Percentiles rank a stretch among this genome's conserved stretches.
These are phyloP conservation scores for Ustulina deusta DNA, from an alignment of 2,329 filamentous ascomycete genomes.

Conservation along the genomic window DNA sequence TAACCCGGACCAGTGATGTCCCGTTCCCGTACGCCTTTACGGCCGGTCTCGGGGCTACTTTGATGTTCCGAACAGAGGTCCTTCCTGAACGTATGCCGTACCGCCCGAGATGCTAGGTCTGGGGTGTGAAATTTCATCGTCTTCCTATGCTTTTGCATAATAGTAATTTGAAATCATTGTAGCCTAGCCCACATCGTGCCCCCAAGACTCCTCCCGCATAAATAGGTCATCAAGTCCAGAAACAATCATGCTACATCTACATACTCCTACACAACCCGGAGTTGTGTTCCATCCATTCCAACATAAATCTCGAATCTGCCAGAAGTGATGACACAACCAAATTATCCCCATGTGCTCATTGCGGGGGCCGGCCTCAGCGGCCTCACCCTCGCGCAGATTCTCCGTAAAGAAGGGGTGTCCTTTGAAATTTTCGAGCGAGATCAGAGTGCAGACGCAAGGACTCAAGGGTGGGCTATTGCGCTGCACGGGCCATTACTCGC, in stretches of 20 bases:
- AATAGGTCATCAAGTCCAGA: not conserved
- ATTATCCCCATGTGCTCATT: conserved; percentile 36
- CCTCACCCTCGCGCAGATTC: conserved; percentile 36
- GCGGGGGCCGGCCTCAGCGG: conserved; percentile 37
- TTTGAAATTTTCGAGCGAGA: conserved; percentile 40
- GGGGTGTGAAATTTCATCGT: not conserved
- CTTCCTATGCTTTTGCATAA: not conserved
- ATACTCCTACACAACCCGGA: not conserved
- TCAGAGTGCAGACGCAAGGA: conserved; percentile 10
- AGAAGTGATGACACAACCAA: conserved; percentile 2
- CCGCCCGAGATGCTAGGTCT: not conserved
- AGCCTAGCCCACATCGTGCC: too few relatives aligned
- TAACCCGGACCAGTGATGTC: conserved; percentile 8
- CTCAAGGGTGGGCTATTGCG: conserved; percentile 38
- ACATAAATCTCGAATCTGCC: not conserved
- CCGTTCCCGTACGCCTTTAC: conserved; percentile 14
- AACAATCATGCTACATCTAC: not conserved
- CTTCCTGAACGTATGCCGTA: not conserved
- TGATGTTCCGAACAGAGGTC: not conserved
- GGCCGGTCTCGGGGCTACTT: not conserved
- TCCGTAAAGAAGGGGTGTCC: conserved; percentile 35
- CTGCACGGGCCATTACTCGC: conserved; percentile 15
- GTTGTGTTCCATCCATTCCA: not conserved
- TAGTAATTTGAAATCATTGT: too few relatives aligned
- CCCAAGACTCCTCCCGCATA: not conserved